Base-by-base conservation (phyloP, 2,329 filamentous ascomycete species). In the Penicillium griseofulvum region DNA sequence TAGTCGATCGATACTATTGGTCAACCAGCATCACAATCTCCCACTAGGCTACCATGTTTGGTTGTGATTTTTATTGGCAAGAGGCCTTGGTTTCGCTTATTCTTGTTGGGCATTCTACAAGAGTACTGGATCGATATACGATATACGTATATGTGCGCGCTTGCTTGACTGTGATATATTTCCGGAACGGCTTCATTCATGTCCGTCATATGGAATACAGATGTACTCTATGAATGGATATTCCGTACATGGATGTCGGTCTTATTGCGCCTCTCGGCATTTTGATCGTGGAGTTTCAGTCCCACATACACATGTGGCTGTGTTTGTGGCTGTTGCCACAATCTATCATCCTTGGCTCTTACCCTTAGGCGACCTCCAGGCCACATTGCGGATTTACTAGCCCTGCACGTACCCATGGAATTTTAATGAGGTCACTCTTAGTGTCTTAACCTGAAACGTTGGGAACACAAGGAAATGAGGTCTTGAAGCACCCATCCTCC, bases 21-120 rank as follows among this genome's bases (percentile, higher is more conserved):
- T 37, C 31, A 11, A 46, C 46, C 14, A 26, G 44, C 29, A 41
- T 55, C 39, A 46, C 0, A 52, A 59, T 60, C 54, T 44, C 51
- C 59, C 22, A 10, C 4, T 28, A 11, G 28, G n/a, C 28, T 33
- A 7, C 42, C 24, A 17, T 38, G 6, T 38, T 31, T 16, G 28
- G 48, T 4, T 14, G 34, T 36, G 6, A 19, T 14, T 24, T 17
- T 43, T 29, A 33, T 55, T 28, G 34, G 41, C 26, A 26, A 17
- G n/a, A 8, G 26, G 37, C 24, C 47, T 45, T 55, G 41, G n/a
- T 44, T 54, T 50, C 31, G 39, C 46, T 50, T 50, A 31, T 50
- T 41, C 17, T 6, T 14, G 14, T 24, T 24, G 6, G 31, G 14
- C 31, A 34, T 6, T 34, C 31, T 34, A 31, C 4, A 5, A 11